Conservation (phyloP, 805 yeast genomes). For the Candida verbasci region DNA sequence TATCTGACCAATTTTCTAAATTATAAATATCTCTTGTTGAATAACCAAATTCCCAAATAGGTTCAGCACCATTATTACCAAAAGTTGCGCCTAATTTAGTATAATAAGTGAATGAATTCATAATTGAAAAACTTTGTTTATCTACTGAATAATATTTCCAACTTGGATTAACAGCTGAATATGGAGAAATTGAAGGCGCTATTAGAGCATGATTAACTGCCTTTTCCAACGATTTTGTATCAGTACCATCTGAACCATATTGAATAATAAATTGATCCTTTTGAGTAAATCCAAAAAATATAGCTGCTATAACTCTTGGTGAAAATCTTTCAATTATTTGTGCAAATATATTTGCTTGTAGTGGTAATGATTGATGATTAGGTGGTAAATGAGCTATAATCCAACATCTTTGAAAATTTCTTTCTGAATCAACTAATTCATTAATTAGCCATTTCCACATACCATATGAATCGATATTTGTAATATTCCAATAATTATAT, state of each 20-base stretch:
- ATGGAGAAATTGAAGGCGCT: slow-evolving; percentile 63
- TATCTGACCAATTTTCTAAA: slow-evolving; percentile 29
- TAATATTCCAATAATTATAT: slow-evolving; percentile 28
- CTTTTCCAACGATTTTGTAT: slow-evolving; percentile 24
- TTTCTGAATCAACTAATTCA: slow-evolving; percentile 60
- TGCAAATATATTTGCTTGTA: slow-evolving; percentile 51
- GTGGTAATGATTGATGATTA: slow-evolving; percentile 54
- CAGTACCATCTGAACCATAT: slow-evolving; percentile 45
- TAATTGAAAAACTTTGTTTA: slow-evolving; percentile 51
- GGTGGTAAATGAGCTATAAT: slow-evolving; percentile 65
- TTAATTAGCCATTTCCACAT: slow-evolving; percentile 56
- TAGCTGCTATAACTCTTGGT: slow-evolving; percentile 62
- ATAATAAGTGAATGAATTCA: slow-evolving; percentile 57
- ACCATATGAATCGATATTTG: slow-evolving; percentile 56
- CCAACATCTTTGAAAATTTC: slow-evolving; percentile 64
- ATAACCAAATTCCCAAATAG: slow-evolving; percentile 61
- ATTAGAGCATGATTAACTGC: slow-evolving; percentile 61
- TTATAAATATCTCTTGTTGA: slow-evolving; percentile 59
- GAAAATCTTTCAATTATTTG: slow-evolving; percentile 63
- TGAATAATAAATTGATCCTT: slow-evolving; percentile 61
- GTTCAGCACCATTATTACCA: slow-evolving; percentile 49
- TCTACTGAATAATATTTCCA: slow-evolving; percentile 74
- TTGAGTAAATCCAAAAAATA: slow-evolving; percentile 72
- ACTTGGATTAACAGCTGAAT: slow-evolving; percentile 56
- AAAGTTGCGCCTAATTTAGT: slow-evolving; percentile 58